Evolutionary conservation across 805 yeast species (phyloP), one percentile per base, ranked within the genome.

Genomic region (Cyberlindnera mississippiensis): DNA sequence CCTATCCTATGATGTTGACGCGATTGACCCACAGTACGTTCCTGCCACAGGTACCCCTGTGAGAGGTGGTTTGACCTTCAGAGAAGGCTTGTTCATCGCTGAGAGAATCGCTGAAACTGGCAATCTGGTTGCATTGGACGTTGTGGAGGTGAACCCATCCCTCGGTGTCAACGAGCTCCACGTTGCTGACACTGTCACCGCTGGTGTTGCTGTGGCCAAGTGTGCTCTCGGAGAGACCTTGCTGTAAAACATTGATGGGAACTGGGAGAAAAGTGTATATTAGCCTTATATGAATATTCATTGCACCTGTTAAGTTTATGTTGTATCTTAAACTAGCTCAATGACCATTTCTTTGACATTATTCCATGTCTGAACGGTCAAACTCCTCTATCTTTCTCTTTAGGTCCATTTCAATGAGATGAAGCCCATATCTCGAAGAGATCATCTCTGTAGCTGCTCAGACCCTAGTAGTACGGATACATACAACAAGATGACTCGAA

Each of bases 41-140:
- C 97, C 96, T 15, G 96, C 97, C 30, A 91, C 99, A 1, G 99
- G 99, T 41, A 93, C 99, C 1, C 91, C 97, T 33, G 99, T 91
- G 13, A 81, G 96, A 62, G 98, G 98, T 50, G 99, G 99, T 4
- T 71, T 91, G 50, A 82, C 96, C 8, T 74, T 91, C 64, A 78
- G 99, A 68, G 99, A 91, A 67, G 97, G 96, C 37, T 74, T 93
- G 61, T 91, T 84, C 61, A 66, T 91, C 40, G 93, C 90, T 46
- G 99, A 91, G 68, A 93, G 91, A 51, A 71, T 90, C 27, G 96
- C 96, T 8, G 87, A 80, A 57, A 78, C 95, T 20, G 96, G 96
- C n/a, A 77, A 80, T 51, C 75, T 91, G 48, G 81, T 82, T 10
- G 93, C 95, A 11, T 69, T 91, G 64, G 99, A 91, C 62, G 77